A percentile compares a stretch with the other conserved stretches of the same genome.
phyloP scores from a whole-genome alignment of 805 yeast species.

The Lipomyces spencermartinsiae region DNA sequence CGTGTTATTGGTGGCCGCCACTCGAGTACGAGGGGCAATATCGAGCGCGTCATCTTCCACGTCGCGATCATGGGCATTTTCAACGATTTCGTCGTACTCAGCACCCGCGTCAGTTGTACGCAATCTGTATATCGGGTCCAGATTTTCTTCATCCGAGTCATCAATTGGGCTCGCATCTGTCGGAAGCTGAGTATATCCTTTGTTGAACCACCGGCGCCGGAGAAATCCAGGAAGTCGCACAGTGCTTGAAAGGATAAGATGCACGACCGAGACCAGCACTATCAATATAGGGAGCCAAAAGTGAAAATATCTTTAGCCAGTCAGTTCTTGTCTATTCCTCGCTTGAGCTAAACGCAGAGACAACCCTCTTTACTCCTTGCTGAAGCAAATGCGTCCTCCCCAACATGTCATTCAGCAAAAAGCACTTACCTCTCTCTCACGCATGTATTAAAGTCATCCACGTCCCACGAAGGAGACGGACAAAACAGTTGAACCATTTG shows the following conservation, averaged over 20 bases:
- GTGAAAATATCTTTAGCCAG: constrained; percentile 35
- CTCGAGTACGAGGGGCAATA: constrained; percentile 25
- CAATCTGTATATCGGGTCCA: constrained; percentile 31
- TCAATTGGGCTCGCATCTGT: constrained; percentile 16
- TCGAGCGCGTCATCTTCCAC: constrained; percentile 30
- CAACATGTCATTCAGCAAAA: neutral
- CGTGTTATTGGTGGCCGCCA: neutral
- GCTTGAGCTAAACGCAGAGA: constrained; percentile 41
- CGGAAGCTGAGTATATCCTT: constrained; percentile 21
- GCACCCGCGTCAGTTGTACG: constrained; percentile 35
- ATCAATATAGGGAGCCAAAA: constrained; percentile 44
- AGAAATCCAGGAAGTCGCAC: constrained; percentile 25
- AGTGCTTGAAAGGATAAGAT: constrained; percentile 30
- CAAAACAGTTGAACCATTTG: constrained; percentile 20
- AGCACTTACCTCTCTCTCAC: constrained; percentile 52
- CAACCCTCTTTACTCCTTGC: too few species aligned
- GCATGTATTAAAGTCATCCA: constrained; percentile 66
- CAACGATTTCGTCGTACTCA: constrained; percentile 25
- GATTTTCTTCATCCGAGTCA: constrained; percentile 23
- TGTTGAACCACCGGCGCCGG: constrained; percentile 19
- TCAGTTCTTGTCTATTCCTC: constrained; percentile 44
- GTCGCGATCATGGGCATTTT: constrained; percentile 10
- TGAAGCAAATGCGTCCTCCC: too few species aligned
- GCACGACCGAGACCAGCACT: constrained; percentile 37
- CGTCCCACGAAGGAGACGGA: constrained; percentile 54